A percentile compares a stretch with the other conserved stretches of the same genome.
These are phyloP conservation scores for Trametes sp. DNA, from an alignment of 1,284 basidiomycete genomes.

Conservation along the genomic window DNA sequence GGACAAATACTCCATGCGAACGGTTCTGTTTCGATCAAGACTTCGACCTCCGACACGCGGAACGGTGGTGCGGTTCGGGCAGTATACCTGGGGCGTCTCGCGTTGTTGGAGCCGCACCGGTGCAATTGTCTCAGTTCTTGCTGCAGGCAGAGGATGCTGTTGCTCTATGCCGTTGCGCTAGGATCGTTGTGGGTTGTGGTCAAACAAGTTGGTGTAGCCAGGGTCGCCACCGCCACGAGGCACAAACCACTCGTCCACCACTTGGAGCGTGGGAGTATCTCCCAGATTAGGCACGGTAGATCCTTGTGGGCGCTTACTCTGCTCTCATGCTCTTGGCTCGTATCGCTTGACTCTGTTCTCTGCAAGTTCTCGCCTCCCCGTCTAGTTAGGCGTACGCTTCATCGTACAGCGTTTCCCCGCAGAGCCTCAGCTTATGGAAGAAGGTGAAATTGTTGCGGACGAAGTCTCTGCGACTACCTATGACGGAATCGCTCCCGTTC, in stretches of 20 bases:
- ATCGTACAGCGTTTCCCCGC: too few species aligned
- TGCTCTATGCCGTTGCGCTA: background rate
- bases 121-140: background rate
- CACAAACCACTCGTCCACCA: constrained; percentile 24
- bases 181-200: background rate
- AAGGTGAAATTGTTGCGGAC: constrained; percentile 20
- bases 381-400: too few species aligned
- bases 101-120: background rate
- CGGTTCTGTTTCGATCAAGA: constrained; percentile 21
- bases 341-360: too few species aligned
- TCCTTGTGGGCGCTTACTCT: constrained; percentile 22
- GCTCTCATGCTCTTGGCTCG: background rate
- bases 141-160: background rate
- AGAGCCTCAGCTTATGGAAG: too few species aligned
- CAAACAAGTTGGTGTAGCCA: background rate
- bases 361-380: too few species aligned
- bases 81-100: background rate
- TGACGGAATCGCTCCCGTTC: background rate
- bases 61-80: background rate
- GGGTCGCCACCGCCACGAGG: constrained; percentile 29
- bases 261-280: constrained; percentile 26
- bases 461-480: background rate
- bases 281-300: constrained; percentile 23
- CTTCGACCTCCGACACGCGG: constrained; percentile 15
- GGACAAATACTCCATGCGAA: constrained; percentile 56